Evolutionary conservation across 2,329 filamentous ascomycete species (phyloP), one percentile per base, ranked within the genome.

Genomic region (Sporothrix humicola): DNA sequence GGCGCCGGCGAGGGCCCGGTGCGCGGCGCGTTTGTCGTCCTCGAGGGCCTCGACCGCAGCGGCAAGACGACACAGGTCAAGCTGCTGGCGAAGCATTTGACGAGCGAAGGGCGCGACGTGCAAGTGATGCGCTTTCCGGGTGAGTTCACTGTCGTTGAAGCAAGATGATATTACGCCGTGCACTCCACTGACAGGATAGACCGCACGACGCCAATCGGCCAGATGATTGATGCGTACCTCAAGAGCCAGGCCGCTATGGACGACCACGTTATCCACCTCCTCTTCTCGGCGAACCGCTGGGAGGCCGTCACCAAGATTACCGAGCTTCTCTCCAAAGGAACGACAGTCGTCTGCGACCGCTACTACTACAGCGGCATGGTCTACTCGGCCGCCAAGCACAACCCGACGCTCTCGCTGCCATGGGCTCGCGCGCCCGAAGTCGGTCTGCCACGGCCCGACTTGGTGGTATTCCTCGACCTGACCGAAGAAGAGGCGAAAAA

Each of bases 301-400:
- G 95, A 97, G 77, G 85, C 87, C 72, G 86, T 82, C 84, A n/a
- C 20, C 7, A 59, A 54, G 42, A 90, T 91, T 63, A 79, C 84
- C 20, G 73, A 82, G 0, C 83, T 88, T 6, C 82, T 98, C 6
- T 83, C 85, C 0, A 81, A 85, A 1, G 95, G 95, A 9, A 90
- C 87, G 23, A 96, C 90, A 0, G 87, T 99, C 46, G 85, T 99
- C 54, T 91, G 95, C 77, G 96, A 99, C 82, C 91, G 96, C 66
- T 99, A 98, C 84, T 97, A 97, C 81, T 95, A 97, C 84, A 96
- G 93, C 23, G 96, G 96, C 72, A 93, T 95, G 73, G 94, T 98
- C 69, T 99, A 98, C 84, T 94, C 91, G 31, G 93, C 94, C 0
- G 95, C 96, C 3, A 98, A 98, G 80, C 86, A 89, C 61, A 93